Conservation (phyloP, 768 basidiomycete genomes). For the Lactarius trivialis region DNA sequence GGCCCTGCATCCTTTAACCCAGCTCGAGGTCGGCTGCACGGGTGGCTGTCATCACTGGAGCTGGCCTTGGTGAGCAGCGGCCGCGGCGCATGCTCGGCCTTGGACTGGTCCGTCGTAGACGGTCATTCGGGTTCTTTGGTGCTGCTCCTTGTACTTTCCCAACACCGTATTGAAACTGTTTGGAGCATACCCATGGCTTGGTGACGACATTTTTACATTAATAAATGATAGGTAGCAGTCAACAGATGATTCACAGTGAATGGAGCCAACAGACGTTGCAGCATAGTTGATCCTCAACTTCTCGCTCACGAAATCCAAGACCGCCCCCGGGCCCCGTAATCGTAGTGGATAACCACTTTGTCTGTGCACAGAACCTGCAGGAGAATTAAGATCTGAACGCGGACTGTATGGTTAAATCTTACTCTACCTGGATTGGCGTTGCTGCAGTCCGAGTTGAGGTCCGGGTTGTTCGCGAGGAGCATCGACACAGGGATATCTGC, state of each 20-base stretch:
- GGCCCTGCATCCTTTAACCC: no score
- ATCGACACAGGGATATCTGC: slow-evolving; percentile 45
- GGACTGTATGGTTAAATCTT: slow-evolving; percentile 14
- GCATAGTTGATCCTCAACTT: neutral
- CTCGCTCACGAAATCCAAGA: neutral
- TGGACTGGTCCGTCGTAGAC: no score
- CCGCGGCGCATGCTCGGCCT: no score
- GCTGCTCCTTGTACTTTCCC: neutral
- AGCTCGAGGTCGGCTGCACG: no score
- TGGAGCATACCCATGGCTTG: neutral
- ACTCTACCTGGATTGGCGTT: slow-evolving; percentile 78
- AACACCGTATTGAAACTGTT: neutral
- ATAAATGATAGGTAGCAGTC: neutral
- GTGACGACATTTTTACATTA: neutral
- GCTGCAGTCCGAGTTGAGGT: slow-evolving; percentile 46
- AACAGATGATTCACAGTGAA: neutral
- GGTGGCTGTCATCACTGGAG: no score
- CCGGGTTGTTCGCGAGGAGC: slow-evolving; percentile 69
- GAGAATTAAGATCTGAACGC: neutral
- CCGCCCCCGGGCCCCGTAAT: neutral
- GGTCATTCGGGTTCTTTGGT: neutral
- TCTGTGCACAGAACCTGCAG: neutral
- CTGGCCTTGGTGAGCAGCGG: no score
- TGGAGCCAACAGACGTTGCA: neutral
- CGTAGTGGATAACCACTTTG: neutral